Conservation (phyloP, 495 filamentous ascomycete species). For the Coniosporium apollinis region DNA sequence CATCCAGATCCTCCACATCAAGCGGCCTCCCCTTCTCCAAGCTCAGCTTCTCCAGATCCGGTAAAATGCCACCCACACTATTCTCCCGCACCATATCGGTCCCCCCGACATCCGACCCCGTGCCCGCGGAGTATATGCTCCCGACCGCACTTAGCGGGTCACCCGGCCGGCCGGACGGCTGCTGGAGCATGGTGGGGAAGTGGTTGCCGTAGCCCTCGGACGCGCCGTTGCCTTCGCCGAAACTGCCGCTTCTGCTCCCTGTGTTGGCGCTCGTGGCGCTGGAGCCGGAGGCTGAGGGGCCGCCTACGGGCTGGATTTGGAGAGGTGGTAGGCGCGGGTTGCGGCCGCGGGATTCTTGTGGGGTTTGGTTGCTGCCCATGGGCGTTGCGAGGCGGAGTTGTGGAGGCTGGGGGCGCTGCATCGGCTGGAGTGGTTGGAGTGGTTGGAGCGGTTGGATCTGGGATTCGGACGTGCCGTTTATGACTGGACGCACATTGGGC, state of each 20-base stretch:
- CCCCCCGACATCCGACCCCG: constrained; percentile 37
- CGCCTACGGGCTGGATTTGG: constrained; percentile 23
- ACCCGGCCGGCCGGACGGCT: constrained; percentile 42
- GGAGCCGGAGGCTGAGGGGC: constrained; percentile 33
- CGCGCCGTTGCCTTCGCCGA: constrained; percentile 55
- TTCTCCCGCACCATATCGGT: constrained; percentile 60
- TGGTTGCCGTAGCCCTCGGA: constrained; percentile 60
- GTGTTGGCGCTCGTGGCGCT: constrained; percentile 64
- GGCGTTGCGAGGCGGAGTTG: constrained; percentile 69
- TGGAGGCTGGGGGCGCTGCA: constrained; percentile 35
- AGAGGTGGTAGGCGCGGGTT: constrained; percentile 34
- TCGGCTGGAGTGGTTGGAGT: constrained; percentile 11
- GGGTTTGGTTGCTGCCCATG: constrained; percentile 54
- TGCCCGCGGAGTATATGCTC: constrained; percentile 60
- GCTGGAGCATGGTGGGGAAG: constrained; percentile 44
- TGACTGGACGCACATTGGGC: constrained; percentile 56
- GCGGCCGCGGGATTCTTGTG: constrained; percentile 34
- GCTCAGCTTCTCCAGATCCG: constrained; percentile 56
- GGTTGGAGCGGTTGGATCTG: constrained; percentile 8
- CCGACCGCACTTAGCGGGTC: constrained; percentile 80
- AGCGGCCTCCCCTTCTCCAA: constrained; percentile 63
- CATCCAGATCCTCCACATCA: constrained; percentile 88
- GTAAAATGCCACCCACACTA: constrained; percentile 45
- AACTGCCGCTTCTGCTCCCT: constrained; percentile 60
- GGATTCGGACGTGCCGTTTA: constrained; percentile 14